These are phyloP conservation scores for Rutstroemia sydowiana DNA, from an alignment of 2,329 filamentous ascomycete genomes.

Conservation along the genomic window DNA sequence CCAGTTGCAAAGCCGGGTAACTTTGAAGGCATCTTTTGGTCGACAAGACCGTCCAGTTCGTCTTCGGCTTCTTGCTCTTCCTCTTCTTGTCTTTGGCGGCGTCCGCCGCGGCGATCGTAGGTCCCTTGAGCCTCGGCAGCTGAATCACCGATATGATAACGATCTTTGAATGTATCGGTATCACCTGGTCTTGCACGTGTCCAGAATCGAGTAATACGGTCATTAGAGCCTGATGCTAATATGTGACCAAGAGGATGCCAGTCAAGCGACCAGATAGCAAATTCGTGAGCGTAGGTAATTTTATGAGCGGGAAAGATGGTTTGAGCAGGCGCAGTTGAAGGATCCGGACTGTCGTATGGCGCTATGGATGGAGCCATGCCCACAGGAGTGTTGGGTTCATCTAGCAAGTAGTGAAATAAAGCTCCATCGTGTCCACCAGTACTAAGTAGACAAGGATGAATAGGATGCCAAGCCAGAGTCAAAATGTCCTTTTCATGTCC, in stretches of 20 bases:
- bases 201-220: constrained; percentile 96
- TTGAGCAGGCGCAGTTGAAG: constrained; percentile 71
- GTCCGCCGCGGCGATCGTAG: constrained; percentile 73
- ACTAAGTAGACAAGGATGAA: constrained; percentile 81
- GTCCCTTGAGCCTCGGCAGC: constrained; percentile 94
- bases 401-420: constrained; percentile 88
- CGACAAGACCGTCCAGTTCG: constrained; percentile 84
- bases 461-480: constrained; percentile 86
- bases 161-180: constrained; percentile 75
- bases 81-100: constrained; percentile 76
- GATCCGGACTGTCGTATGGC: constrained; percentile 79
- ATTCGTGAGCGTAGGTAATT: constrained; percentile 82
- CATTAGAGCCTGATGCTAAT: constrained; percentile 89
- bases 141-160: constrained; percentile 90
- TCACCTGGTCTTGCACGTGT: constrained; percentile 84
- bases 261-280: constrained; percentile 94
- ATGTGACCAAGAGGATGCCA: constrained; percentile 98
- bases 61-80: constrained; percentile 92
- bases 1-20: constrained; percentile 54
- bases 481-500: constrained; percentile 96
- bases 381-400: constrained; percentile 80
- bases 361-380: constrained; percentile 66
- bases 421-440: constrained; percentile 88
- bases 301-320: constrained; percentile 89
- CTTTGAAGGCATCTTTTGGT: constrained; percentile 73